These are phyloP conservation scores for Anacardium occidentale DNA, from an alignment of 345 rosid genomes.

Conservation along the genomic window DNA sequence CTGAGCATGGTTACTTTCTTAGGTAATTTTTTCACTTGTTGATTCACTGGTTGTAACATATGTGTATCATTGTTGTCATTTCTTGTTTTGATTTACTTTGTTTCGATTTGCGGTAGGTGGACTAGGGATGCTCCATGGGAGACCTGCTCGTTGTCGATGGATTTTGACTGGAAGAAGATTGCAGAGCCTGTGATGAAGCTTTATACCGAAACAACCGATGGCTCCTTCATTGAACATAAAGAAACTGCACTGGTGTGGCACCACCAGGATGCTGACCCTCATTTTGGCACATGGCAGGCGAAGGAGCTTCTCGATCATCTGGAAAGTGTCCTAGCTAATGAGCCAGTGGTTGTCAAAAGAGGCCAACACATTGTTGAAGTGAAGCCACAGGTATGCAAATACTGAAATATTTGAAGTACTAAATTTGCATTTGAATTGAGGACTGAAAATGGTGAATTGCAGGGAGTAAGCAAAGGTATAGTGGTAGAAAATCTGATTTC, in stretches of 20 bases:
- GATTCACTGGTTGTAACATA: neutral
- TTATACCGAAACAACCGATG: conserved; percentile 77
- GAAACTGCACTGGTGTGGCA: conserved; percentile 91
- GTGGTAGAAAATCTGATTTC: conserved; percentile 64
- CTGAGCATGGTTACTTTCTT: conserved; percentile 80
- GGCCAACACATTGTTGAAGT: conserved; percentile 84
- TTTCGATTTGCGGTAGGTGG: conserved; percentile 43
- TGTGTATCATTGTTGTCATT: neutral
- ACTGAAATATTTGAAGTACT: neutral
- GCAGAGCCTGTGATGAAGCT: conserved; percentile 77
- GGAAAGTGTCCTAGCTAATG: conserved; percentile 78
- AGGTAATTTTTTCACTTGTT: conserved; percentile 40
- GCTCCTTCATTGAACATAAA: conserved; percentile 74
- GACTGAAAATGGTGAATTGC: conserved; percentile 16
- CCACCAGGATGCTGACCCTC: conserved; percentile 66
- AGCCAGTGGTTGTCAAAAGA: conserved; percentile 82
- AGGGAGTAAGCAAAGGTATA: conserved; percentile 79
- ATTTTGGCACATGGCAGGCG: conserved; percentile 74
- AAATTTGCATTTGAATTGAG: neutral
- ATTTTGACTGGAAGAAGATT: conserved; percentile 62
- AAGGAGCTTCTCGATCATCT: conserved; percentile 85
- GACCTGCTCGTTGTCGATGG: conserved; percentile 36
- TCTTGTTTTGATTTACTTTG: neutral
- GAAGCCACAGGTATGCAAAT: conserved; percentile 72
- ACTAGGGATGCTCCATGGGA: conserved; percentile 57